A percentile compares a stretch with the other conserved stretches of the same genome.
These are phyloP conservation scores for Cutaneotrichosporon sp. DNA, from an alignment of 1,284 basidiomycete species.

Conservation along the genomic window DNA sequence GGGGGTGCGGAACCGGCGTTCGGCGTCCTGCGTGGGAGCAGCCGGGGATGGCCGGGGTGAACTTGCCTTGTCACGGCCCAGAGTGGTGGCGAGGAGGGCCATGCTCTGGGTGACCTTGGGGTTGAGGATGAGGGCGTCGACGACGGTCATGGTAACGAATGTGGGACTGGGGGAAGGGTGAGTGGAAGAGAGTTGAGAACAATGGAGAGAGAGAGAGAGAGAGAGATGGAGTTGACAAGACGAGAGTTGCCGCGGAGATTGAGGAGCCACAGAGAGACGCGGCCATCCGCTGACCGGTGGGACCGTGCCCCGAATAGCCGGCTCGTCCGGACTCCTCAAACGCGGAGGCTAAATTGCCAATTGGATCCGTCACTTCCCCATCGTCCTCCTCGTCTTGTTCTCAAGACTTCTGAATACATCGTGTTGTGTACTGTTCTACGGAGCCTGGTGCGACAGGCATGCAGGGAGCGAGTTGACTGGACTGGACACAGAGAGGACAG, in stretches of 20 bases:
- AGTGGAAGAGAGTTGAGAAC: too few relatives aligned
- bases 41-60: neutral
- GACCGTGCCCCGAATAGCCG: conserved; percentile 5
- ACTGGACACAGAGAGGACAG: conserved; percentile 2
- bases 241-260: neutral
- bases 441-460: neutral
- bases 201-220: conserved; percentile 8
- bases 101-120: conserved; percentile 74
- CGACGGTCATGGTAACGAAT: conserved; percentile 55
- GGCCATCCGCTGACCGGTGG: neutral
- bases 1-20: neutral
- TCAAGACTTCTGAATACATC: conserved; percentile 10
- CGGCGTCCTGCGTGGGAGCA: neutral
- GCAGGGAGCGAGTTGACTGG: neutral
- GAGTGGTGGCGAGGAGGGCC: conserved; percentile 74
- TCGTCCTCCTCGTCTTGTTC: neutral
- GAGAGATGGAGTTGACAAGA: too few relatives aligned
- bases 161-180: neutral
- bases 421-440: conserved; percentile 2
- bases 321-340: too few relatives aligned
- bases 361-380: too few relatives aligned
- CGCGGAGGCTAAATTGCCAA: too few relatives aligned
- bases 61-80: conserved; percentile 83
- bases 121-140: conserved; percentile 74
- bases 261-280: too few relatives aligned